Evolutionary conservation across 108 stramenopile species (phyloP).

Genomic region (Discostella pseudostelligera): DNA sequence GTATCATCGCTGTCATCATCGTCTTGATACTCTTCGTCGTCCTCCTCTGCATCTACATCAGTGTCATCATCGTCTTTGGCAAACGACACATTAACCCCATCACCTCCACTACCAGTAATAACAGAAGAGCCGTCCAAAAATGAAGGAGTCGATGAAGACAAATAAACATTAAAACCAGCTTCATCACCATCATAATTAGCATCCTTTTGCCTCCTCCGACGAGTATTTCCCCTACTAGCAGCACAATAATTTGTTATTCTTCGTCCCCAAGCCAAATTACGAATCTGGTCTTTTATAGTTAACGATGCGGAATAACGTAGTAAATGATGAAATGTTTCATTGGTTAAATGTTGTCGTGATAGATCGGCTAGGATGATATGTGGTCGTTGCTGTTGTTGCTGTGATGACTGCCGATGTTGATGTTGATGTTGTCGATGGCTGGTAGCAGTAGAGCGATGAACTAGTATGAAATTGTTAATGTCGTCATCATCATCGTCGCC

Average conservation of each 20-base stretch:
- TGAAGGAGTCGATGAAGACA: conserved; percentile 25
- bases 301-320: conserved; percentile 53
- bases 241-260: conserved; percentile 40
- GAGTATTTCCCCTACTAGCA: not conserved
- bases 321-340: conserved; percentile 75
- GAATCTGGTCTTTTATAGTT: conserved; percentile 52
- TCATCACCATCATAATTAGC: not conserved
- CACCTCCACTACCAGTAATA: conserved; percentile 3
- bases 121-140: conserved; percentile 29
- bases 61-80: not conserved
- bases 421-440: not conserved
- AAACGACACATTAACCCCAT: no score
- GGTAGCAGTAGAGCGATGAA: not conserved
- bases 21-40: no score
- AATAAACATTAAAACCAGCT: not conserved
- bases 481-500: not conserved
- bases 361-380: conserved; percentile 52
- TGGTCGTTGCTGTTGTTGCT: not conserved
- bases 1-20: conserved; percentile 16
- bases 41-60: no score
- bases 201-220: not conserved
- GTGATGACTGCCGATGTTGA: not conserved
- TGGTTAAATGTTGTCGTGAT: conserved; percentile 81
- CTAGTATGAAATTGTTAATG: not conserved
- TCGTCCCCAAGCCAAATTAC: conserved; percentile 72